Evolutionary conservation across 1,284 basidiomycete species (phyloP).

Genomic region (Cystobasidiaceae sp.): DNA sequence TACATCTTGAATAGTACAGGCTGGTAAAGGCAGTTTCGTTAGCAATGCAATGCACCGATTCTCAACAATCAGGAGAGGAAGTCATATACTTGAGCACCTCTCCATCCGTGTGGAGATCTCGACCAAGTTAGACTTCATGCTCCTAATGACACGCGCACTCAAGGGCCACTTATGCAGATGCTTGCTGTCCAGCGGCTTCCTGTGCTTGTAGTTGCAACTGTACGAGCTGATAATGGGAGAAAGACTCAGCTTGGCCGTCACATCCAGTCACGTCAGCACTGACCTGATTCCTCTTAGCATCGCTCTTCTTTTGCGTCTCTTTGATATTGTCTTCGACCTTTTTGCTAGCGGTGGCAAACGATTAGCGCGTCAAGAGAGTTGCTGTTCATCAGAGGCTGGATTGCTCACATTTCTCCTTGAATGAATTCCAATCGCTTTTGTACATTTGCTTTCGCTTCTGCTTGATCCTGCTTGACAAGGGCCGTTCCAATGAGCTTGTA

Average conservation of each 20-base stretch:
- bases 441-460: conserved; percentile 83
- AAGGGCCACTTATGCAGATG: not conserved
- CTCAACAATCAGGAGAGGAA: no score
- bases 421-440: conserved; percentile 91
- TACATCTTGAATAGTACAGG: conserved; percentile 60
- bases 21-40: conserved; percentile 52
- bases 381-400: not conserved
- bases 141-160: not conserved
- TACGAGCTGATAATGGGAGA: conserved; percentile 32
- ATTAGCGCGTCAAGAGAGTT: not conserved
- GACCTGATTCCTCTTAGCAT: conserved; percentile 75
- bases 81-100: no score
- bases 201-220: conserved; percentile 36
- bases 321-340: conserved; percentile 73
- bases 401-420: conserved; percentile 72
- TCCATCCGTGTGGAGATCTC: no score
- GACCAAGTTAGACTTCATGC: no score
- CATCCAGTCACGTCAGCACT: conserved; percentile 40
- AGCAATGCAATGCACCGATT: no score
- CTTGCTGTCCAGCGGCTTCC: conserved; percentile 11
- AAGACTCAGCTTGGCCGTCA: not conserved
- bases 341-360: conserved; percentile 54
- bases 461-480: conserved; percentile 80
- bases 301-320: conserved; percentile 64
- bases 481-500: conserved; percentile 92